Evolutionary conservation across 768 basidiomycete genomes (phyloP).

Genomic region (Auriscalpium vulgare): DNA sequence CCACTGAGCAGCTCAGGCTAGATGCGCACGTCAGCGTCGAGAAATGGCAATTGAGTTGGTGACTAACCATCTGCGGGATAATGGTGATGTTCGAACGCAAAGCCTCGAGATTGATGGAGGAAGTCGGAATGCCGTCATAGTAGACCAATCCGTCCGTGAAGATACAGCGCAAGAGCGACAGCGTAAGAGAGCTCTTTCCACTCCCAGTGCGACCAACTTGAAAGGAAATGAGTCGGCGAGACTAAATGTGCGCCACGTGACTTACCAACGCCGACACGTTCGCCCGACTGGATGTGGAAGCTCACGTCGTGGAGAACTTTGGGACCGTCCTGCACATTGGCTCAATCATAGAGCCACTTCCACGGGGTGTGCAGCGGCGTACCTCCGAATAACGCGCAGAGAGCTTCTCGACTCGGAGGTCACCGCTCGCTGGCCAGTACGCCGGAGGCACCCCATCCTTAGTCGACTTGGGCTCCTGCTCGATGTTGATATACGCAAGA

Average conservation of each 20-base stretch:
- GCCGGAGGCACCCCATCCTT: constrained; percentile 43
- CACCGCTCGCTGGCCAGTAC: constrained; percentile 55
- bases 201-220: constrained; percentile 53
- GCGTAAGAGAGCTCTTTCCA: constrained; percentile 46
- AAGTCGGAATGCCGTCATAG: constrained; percentile 41
- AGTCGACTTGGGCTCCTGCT: constrained; percentile 41
- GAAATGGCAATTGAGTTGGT: background rate
- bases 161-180: constrained; percentile 48
- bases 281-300: constrained; percentile 46
- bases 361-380: background rate
- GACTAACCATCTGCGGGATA: constrained; percentile 47
- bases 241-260: background rate
- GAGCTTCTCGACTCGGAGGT: constrained; percentile 41
- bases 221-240: background rate
- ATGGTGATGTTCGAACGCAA: constrained; percentile 48
- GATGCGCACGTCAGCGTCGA: constrained; percentile 4
- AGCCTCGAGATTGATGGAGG: constrained; percentile 42
- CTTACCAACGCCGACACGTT: constrained; percentile 49
- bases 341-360: background rate
- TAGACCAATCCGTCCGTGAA: constrained; percentile 42
- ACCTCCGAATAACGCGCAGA: constrained; percentile 40
- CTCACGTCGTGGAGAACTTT: constrained; percentile 44
- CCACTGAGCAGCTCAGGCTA: constrained; percentile 48
- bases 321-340: constrained; percentile 35
- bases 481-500: constrained; percentile 45